Percentiles rank a stretch among this genome's conserved stretches.
These are phyloP conservation scores for Hanseniaspora lachancei DNA, from an alignment of 805 yeast species.

Conservation along the genomic window DNA sequence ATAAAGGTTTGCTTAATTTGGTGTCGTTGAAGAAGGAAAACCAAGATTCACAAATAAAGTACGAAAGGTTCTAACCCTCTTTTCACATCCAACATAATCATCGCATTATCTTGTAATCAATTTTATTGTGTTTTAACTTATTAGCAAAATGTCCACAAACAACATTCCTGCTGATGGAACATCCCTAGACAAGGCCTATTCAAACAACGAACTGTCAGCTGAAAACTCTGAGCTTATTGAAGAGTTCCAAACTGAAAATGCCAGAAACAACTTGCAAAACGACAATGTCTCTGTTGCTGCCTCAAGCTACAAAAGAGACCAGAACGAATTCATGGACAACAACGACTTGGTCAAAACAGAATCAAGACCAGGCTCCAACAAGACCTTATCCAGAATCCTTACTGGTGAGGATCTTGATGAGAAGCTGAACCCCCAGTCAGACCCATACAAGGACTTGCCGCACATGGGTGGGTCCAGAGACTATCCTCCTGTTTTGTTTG, in stretches of 20 bases:
- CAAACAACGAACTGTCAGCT: not conserved
- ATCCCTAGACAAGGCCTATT: not conserved
- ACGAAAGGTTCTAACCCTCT: no score
- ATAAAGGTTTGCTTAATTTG: no score
- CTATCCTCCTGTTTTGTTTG: constrained; percentile 45
- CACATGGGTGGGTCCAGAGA: constrained; percentile 57
- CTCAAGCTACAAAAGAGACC: not conserved
- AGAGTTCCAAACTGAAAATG: constrained; percentile 8
- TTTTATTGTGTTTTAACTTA: not conserved
- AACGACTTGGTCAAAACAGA: constrained; percentile 16
- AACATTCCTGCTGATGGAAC: not conserved
- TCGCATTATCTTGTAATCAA: no score
- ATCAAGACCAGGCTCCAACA: constrained; percentile 21
- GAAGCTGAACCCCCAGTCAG: constrained; percentile 20
- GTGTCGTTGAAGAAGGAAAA: no score
- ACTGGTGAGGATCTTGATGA: constrained; percentile 29
- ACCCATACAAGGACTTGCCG: constrained; percentile 31
- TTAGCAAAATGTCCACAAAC: not conserved
- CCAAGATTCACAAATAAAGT: no score
- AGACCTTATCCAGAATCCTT: constrained; percentile 31
- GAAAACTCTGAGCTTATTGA: constrained; percentile 8
- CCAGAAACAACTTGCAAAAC: not conserved
- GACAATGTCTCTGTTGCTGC: not conserved
- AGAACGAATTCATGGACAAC: constrained; percentile 24
- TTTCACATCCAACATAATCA: no score